Evolutionary conservation across 208 protist species (phyloP).

Genomic region (Strigomonas culicis): DNA sequence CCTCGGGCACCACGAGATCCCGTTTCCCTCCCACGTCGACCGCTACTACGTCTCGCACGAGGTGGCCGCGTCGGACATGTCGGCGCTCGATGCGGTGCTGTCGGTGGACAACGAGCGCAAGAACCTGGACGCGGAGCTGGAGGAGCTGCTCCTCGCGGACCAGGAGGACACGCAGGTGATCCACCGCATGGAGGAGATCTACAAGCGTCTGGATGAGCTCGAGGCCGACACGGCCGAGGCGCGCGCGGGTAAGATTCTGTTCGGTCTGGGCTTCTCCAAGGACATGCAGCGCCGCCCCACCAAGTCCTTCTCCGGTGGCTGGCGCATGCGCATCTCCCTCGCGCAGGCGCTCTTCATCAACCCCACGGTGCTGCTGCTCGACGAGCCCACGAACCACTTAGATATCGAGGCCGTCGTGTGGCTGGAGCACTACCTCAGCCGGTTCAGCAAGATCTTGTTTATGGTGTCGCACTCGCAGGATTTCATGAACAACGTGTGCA

Average conservation of each 20-base stretch:
- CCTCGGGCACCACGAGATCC: conserved; percentile 85
- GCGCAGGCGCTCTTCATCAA: conserved; percentile 94
- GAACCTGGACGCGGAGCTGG: conserved; percentile 72
- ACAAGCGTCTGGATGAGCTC: conserved; percentile 91
- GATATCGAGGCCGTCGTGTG: conserved; percentile 96
- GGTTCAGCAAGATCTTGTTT: conserved; percentile 93
- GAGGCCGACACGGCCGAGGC: conserved; percentile 87
- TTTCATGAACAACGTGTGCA: conserved; percentile 98
- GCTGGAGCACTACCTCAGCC: conserved; percentile 95
- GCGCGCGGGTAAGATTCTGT: conserved; percentile 89
- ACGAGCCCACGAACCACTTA: conserved; percentile 98
- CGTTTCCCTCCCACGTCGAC: conserved; percentile 92
- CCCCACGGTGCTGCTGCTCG: conserved; percentile 94
- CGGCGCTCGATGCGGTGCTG: conserved; percentile 81
- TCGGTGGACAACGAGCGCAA: conserved; percentile 82
- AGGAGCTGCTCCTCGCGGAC: conserved; percentile 76
- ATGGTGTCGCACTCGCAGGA: conserved; percentile 96
- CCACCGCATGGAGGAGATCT: conserved; percentile 85
- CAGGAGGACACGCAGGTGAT: conserved; percentile 77
- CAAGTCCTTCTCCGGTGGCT: conserved; percentile 93
- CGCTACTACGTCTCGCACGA: conserved; percentile 98
- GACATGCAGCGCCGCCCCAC: conserved; percentile 82
- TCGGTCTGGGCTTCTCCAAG: conserved; percentile 93
- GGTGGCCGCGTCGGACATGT: conserved; percentile 84
- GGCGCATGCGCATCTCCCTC: conserved; percentile 97